phyloP scores from a whole-genome alignment of 305 asterid genomes.

The Fraxinus albicans region DNA sequence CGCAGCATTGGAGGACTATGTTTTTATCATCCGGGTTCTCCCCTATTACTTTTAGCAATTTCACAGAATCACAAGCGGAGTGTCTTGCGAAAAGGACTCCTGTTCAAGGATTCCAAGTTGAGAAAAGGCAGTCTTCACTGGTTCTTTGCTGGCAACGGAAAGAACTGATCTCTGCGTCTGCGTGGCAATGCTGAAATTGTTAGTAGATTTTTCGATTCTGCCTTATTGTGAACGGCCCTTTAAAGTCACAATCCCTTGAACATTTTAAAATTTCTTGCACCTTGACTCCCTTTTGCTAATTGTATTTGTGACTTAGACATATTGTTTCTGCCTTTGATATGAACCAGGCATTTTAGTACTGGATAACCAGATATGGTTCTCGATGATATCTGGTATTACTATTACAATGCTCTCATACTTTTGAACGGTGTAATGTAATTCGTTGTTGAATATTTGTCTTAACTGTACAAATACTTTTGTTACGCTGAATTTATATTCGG shows the following conservation, averaged over 20 bases:
- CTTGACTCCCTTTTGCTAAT: constrained; percentile 28
- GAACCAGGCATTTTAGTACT: constrained; percentile 33
- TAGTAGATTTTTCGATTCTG: constrained; percentile 19
- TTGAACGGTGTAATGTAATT: constrained; percentile 12
- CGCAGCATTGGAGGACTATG: constrained; percentile 84
- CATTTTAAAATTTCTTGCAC: constrained; percentile 37
- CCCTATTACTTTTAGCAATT: constrained; percentile 71
- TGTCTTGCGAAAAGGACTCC: constrained; percentile 86
- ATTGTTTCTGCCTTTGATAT: constrained; percentile 23
- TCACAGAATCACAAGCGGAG: constrained; percentile 89
- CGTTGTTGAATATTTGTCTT: not conserved
- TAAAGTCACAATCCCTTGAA: constrained; percentile 23
- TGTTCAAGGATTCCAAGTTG: constrained; percentile 79
- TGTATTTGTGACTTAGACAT: constrained; percentile 31
- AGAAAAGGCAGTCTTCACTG: constrained; percentile 83
- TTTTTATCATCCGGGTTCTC: constrained; percentile 82
- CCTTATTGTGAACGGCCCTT: constrained; percentile 34
- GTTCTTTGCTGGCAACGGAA: constrained; percentile 91
- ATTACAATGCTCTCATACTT: constrained; percentile 20
- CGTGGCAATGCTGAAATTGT: constrained; percentile 78
- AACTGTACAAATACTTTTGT: constrained; percentile 16
- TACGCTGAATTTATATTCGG: constrained; percentile 19
- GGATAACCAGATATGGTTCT: constrained; percentile 33
- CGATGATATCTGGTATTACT: constrained; percentile 23
- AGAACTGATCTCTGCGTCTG: constrained; percentile 92